Base-by-base conservation (phyloP, 2,329 filamentous ascomycete genomes). In the Hawksworthiomyces lignivorus region DNA sequence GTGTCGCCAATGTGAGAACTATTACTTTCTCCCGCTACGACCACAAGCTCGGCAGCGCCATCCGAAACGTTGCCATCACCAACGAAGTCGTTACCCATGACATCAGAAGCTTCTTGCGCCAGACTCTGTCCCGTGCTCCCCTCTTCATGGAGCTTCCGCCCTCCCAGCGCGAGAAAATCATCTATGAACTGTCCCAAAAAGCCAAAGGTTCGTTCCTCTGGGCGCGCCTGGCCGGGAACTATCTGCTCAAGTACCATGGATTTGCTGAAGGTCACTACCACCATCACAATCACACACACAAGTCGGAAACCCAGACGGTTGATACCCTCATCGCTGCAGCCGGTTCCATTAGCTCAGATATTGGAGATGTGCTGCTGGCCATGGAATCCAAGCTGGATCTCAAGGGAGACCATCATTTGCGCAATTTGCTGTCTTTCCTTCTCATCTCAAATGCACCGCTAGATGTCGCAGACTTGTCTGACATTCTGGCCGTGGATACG, bases 201-300 rank as follows among this genome's bases (percentile, higher is more conserved):
- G 52, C 62, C 18, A 58, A 56, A 38, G 57, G 59, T 1, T 62
- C 53, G 14, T 65, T 65, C 43, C 52, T 65, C 5, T 65, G 60
- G 54, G 61, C 60, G 2, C 63, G 62, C 33, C 53, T 62, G 5
- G 55, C 54, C 1, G 48, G 56, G 1, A 52, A 54, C 7, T 47
- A 60, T 1, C 44, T 66, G 21, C 44, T 47, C 22, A 53, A 50
- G 27, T 49, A 53, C 30, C 26, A 41, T 15, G 47, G 49, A 5
- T 33, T n/a, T 9, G 14, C 32, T 12, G 6, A 32, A 14, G 31
- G 32, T 1, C 41, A 30, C 4, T 26, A 44, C 20, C 31, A 44
- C 14, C 36, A 39, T 17, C 29, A 35, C 26, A 15, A 52, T 21
- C 21, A 39, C 15, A 43, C 46, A 8, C 51, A 53, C 31, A 52